Base-by-base conservation (phyloP, 2,329 filamentous ascomycete genomes). In the Paraconiothyrium sp. region DNA sequence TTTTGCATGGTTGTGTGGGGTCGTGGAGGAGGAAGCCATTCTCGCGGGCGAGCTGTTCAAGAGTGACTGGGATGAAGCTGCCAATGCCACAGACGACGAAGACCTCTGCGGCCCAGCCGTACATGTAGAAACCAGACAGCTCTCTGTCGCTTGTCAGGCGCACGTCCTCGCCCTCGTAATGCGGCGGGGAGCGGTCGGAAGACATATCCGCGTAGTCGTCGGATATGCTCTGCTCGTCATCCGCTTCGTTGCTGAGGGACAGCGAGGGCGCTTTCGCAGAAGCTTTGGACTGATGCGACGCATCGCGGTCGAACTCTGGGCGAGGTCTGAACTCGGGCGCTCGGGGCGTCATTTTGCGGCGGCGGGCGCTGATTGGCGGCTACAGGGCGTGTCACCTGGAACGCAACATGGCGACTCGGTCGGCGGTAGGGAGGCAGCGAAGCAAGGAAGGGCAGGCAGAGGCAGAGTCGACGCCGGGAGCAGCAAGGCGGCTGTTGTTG, bases 81-180 rank as follows among this genome's bases (percentile, higher is more conserved):
- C 94, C 89, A 76, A 92, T 88, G 24, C 89, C 94, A 78, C 95
- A 98, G 59, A 98, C 92, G 16, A 96, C 92, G 78, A 97, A 98
- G 57, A 96, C 94, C 82, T 99, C 95, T 22, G 94, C 93, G 27
- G 95, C 95, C 85, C 97, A 98, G 46, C 92, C 92, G 82, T 98
- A 98, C 77, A 91, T 90, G 80, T 98, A 99, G 92, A 96, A 99
- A 70, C 94, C 95, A 43, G 89, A 84, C 62, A 98, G 86, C 85
- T 99, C 95, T 79, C 91, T 94, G 70, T 82, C 83, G 78, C 92
- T 97, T 10, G 95, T 98, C 58, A 91, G 87, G n/a, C 94, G 86
- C 27, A 89, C 92, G 79, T 99, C 95, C 77, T 98, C 93, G 64
- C 92, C 93, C 2, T 85, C 84, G 77, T 96, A 97, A 60, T 87